Evolutionary conservation across 2,329 filamentous ascomycete species (phyloP).

Genomic region (Trichoderma simmonsii): DNA sequence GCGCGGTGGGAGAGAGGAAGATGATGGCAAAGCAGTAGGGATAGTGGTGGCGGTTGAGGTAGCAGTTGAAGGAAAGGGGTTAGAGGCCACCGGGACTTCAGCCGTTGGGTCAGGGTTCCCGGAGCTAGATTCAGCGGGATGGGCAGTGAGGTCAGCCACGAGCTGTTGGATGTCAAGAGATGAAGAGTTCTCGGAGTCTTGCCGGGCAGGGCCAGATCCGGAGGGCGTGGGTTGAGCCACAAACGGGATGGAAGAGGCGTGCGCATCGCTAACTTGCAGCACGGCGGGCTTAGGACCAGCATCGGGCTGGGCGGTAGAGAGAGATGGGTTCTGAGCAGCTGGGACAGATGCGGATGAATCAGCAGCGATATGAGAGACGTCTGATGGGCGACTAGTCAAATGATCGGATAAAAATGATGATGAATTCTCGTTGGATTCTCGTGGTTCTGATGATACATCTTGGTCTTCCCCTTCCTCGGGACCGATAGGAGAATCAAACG

Average conservation of each 20-base stretch:
- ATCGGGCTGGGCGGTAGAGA: constrained; percentile 27
- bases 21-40: constrained; percentile 35
- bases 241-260: constrained; percentile 21
- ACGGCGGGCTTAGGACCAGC: constrained; percentile 26
- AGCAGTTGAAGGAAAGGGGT: constrained; percentile 26
- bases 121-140: constrained; percentile 30
- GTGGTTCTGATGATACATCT: constrained; percentile 39
- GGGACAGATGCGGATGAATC: constrained; percentile 30
- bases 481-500: constrained; percentile 47
- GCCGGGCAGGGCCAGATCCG: constrained; percentile 29
- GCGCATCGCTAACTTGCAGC: constrained; percentile 25
- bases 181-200: constrained; percentile 30
- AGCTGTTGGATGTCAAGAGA: constrained; percentile 40
- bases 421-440: constrained; percentile 40
- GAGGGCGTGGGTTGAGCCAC: constrained; percentile 25
- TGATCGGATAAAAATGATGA: constrained; percentile 41
- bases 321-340: constrained; percentile 27
- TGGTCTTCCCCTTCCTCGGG: constrained; percentile 36
- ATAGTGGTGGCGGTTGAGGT: constrained; percentile 22
- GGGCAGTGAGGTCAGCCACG: constrained; percentile 41
- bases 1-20: constrained; percentile 47
- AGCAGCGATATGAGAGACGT: constrained; percentile 31
- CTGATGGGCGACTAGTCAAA: constrained; percentile 34
- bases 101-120: constrained; percentile 29
- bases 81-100: constrained; percentile 28